Conservation (phyloP, 805 yeast genomes). For the Kurtzmaniella cleridarum region DNA sequence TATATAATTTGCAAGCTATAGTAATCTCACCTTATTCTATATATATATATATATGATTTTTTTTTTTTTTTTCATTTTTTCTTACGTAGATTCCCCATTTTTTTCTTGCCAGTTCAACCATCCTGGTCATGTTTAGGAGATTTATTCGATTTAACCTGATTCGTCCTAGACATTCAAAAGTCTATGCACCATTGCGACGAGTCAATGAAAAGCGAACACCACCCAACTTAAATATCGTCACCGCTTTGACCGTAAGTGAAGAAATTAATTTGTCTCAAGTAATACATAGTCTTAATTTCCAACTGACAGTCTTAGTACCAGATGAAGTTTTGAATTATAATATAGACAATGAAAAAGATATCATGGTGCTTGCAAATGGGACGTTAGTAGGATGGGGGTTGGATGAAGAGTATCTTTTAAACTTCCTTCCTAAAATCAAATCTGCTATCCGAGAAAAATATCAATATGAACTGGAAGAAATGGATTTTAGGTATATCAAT, state of each 20-base stretch:
- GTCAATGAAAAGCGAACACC: no score
- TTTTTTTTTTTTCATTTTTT: no score
- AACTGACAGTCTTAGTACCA: slow-evolving; percentile 38
- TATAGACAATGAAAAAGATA: slow-evolving; percentile 35
- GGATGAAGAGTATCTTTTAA: slow-evolving; percentile 46
- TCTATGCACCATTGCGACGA: no score
- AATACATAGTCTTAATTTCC: slow-evolving; percentile 17
- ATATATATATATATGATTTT: no score
- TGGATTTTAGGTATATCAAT: slow-evolving; percentile 63
- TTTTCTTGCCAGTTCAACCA: no score
- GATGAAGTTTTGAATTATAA: slow-evolving; percentile 62
- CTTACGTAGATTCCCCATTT: no score
- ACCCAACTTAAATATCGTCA: slow-evolving; percentile 38
- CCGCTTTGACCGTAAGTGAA: slow-evolving; percentile 71
- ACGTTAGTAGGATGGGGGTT: slow-evolving; percentile 83
- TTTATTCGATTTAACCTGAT: no score
- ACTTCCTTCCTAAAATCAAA: slow-evolving; percentile 49
- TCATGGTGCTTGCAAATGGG: slow-evolving; percentile 71
- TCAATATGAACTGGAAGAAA: slow-evolving; percentile 71
- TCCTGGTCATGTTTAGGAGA: no score
- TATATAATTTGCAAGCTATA: no score
- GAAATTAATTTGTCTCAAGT: slow-evolving; percentile 53
- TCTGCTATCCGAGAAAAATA: slow-evolving; percentile 39
- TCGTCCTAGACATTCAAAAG: no score
- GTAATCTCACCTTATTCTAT: no score